A percentile compares a stretch with the other conserved stretches of the same genome.
Conservation (phyloP, 2,329 filamentous ascomycete species). For the Xylaria sp. region DNA sequence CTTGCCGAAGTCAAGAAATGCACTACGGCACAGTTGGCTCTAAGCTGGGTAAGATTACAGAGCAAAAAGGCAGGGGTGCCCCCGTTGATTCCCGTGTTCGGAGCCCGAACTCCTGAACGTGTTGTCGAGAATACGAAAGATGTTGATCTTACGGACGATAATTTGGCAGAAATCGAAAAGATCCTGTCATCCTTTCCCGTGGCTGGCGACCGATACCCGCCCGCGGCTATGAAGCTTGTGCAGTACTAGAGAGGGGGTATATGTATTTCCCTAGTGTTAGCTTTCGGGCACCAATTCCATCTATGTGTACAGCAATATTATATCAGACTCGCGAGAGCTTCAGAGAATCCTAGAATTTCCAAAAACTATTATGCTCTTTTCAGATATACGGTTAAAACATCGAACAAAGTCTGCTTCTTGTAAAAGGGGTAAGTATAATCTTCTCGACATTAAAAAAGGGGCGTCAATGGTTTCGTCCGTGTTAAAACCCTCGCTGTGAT, state of each 20-base stretch:
- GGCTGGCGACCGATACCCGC: constrained; percentile 10
- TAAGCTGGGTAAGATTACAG: constrained; percentile 62
- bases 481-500: no score
- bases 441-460: no score
- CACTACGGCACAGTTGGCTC: constrained; percentile 63
- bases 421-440: no score
- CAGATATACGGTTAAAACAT: no score
- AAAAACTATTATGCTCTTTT: no score
- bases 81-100: constrained; percentile 55
- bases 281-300: no score
- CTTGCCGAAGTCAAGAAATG: constrained; percentile 61
- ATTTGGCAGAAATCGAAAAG: constrained; percentile 20
- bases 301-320: no score
- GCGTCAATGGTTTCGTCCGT: no score
- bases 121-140: constrained; percentile 58
- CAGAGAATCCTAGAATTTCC: no score
- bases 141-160: constrained; percentile 20
- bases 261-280: background rate
- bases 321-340: no score
- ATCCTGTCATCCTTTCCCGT: constrained; percentile 12
- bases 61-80: constrained; percentile 54
- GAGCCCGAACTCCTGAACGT: constrained; percentile 52
- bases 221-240: constrained; percentile 4
- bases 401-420: no score
- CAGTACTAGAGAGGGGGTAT: constrained; percentile 2